Conservation (phyloP, 2,329 filamentous ascomycete species). For the Colletotrichum lentis region DNA sequence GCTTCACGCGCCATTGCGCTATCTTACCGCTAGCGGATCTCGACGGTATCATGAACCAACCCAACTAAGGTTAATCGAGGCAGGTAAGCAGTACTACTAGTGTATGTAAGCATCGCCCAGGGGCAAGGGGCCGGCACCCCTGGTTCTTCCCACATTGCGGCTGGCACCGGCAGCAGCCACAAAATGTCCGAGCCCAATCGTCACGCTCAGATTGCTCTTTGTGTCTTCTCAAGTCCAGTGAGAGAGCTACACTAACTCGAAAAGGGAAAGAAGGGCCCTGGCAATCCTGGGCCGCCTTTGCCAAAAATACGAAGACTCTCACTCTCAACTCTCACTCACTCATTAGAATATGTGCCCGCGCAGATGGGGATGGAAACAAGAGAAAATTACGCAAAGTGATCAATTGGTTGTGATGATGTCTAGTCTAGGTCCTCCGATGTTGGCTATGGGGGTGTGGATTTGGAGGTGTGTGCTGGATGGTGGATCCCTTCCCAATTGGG, state of each 20-base stretch:
- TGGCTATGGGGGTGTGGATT: no score
- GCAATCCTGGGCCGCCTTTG: not conserved
- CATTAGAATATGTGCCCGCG: no score
- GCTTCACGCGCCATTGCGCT: not conserved
- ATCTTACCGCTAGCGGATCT: not conserved
- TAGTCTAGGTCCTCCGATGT: no score
- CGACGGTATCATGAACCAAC: constrained; percentile 12
- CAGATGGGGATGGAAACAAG: no score
- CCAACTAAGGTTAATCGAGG: constrained; percentile 15
- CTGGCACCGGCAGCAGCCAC: constrained; percentile 25
- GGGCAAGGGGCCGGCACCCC: constrained; percentile 26
- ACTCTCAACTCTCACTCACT: not conserved
- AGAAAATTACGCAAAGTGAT: no score
- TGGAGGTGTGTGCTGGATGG: no score
- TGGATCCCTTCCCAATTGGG: no score
- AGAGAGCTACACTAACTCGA: not conserved
- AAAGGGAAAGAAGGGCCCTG: constrained; percentile 13
- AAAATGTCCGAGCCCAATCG: constrained; percentile 16
- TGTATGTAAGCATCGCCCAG: constrained; percentile 32
- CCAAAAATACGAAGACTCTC: constrained; percentile 33
- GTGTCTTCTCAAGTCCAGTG: constrained; percentile 16
- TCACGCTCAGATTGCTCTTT: not conserved
- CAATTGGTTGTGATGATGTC: no score
- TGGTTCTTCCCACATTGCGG: constrained; percentile 23
- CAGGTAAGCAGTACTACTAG: no score